Percentiles rank a stretch among this genome's conserved stretches.
phyloP scores from a whole-genome alignment of 208 protist species.

The Crithidia bombi region DNA sequence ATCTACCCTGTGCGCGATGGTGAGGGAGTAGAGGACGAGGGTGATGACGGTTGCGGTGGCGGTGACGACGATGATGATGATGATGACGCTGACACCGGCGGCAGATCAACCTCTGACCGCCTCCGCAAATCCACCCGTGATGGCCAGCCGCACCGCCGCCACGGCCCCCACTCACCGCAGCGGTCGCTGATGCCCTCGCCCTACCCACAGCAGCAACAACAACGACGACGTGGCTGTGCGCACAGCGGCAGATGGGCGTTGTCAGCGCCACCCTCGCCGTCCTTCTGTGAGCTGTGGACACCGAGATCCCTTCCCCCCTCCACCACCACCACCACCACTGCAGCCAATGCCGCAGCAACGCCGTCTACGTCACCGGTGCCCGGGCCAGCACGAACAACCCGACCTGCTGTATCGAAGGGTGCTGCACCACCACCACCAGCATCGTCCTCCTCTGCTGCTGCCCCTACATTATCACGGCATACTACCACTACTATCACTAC shows the following conservation, averaged over 20 bases:
- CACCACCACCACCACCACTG: background rate
- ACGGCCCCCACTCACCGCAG: background rate
- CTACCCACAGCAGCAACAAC: background rate
- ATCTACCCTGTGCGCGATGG: conserved; percentile 22
- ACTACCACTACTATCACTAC: background rate
- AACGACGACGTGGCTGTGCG: background rate
- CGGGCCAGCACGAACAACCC: no score
- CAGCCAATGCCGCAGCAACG: background rate
- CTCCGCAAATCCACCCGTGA: background rate
- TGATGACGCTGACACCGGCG: background rate
- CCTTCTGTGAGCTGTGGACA: background rate
- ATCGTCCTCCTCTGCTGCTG: no score
- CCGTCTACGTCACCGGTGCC: background rate
- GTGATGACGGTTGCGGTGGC: background rate
- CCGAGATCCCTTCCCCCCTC: background rate
- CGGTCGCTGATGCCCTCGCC: conserved; percentile 1
- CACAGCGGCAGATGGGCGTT: background rate
- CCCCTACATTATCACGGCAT: background rate
- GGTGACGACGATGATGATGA: background rate
- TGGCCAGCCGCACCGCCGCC: background rate
- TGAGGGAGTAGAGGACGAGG: background rate
- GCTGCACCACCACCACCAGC: conserved; percentile 8
- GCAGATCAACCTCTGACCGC: background rate
- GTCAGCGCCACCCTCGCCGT: background rate
- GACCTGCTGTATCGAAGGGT: background rate